Base-by-base conservation (phyloP, 257 asterid species). In the Solanum corneliomulleri region DNA sequence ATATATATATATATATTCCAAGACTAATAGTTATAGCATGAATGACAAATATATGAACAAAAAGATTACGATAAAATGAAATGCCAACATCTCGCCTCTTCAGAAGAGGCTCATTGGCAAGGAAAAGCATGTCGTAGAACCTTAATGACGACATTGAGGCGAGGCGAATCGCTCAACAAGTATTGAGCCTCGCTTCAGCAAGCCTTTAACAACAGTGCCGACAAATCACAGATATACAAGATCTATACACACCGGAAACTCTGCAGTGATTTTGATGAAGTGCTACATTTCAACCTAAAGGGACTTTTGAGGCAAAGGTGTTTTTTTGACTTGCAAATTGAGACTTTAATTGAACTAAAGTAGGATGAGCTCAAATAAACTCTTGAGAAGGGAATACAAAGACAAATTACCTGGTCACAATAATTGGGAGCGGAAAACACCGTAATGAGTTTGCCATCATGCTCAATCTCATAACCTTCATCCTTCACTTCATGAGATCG, bases 401-500 rank as follows among this genome's bases (percentile, higher is more conserved):
- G 88, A 27, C 44, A 89, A 25, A 69, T 89, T 92, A 97, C 99
- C 99, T 97, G 99, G 88, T 97, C 99, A 88, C 99, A 96, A 89
- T 96, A 97, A 91, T 97, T 97, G 77, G 99, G 99, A 86, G 99
- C 99, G 41, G 99, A 97, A 90, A 97, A 97, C 18, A 97, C 99
- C 5, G 99, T 97, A 68, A 97, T 96, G 44, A 97, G 96, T 94
- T 97, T 97, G 47, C 99, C 99, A 64, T 96, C 99, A 88, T 97
- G 99, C 88, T 96, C 98, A 88, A 96, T 92, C 93, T 97, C 99
- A 25, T 94, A 97, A 37, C 99, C 99, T 90, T 96, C 99, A 88
- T 97, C 99, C 94, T 97, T 97, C 58, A 97, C 99, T 93, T 97
- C 99, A 91, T 97, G 99, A 13, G 99, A 97, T 70, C 99, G 95